Conservation (phyloP, 2,329 filamentous ascomycete genomes). For the Plenodomus biglobosus region DNA sequence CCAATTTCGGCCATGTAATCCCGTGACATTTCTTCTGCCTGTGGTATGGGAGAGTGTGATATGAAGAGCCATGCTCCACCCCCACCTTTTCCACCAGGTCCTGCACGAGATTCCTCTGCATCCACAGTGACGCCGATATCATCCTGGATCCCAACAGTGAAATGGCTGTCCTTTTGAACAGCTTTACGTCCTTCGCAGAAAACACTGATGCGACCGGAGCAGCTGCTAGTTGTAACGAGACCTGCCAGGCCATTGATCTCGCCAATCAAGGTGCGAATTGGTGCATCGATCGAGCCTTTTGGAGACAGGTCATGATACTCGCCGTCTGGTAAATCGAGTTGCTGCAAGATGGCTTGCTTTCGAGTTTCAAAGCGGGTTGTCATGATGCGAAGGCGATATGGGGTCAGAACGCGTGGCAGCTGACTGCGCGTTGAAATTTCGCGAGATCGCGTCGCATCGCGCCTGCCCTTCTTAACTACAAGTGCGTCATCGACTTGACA, state of each 20-base stretch:
- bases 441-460: constrained; percentile 10
- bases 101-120: constrained; percentile 50
- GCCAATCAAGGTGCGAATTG: constrained; percentile 74
- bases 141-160: neutral
- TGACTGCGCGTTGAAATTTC: constrained; percentile 17
- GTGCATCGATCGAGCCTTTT: constrained; percentile 81
- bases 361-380: constrained; percentile 49
- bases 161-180: constrained; percentile 8
- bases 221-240: constrained; percentile 90
- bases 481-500: constrained; percentile 21
- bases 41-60: constrained; percentile 71
- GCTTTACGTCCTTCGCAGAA: constrained; percentile 77
- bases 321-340: constrained; percentile 67
- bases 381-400: constrained; percentile 21
- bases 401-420: constrained; percentile 20
- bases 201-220: constrained; percentile 81
- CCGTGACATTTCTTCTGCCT: constrained; percentile 6
- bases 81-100: constrained; percentile 80
- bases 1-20: constrained; percentile 41
- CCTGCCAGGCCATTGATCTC: constrained; percentile 75
- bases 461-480: constrained; percentile 6
- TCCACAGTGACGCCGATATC: neutral
- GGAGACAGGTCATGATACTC: constrained; percentile 83
- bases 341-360: constrained; percentile 72
- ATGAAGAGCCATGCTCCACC: constrained; percentile 81